Base-by-base conservation (phyloP, 805 yeast genomes). In the Candida stauntonica region DNA sequence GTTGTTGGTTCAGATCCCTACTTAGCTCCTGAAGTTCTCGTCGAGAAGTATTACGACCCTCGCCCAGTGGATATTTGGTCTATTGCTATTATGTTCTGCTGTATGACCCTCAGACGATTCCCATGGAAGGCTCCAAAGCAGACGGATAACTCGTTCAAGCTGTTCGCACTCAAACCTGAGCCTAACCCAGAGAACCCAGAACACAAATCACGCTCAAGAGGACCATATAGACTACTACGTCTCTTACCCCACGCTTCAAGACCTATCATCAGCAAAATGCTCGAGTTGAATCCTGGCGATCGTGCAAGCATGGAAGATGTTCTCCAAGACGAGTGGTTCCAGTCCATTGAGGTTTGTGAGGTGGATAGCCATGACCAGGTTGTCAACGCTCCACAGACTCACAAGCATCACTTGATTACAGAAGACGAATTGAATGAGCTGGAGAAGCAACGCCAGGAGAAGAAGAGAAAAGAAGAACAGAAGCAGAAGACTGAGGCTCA, bases 1-100 rank as follows among this genome's bases (percentile, higher is more conserved):
- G 75, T 91, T 17, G 95, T 91, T 11, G 99, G 99, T 13, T 84
- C 95, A 2, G 99, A 91, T 61, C 98, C 99, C 3, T 91, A 91
- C 56, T 65, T 91, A 45, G 93, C 97, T 0, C 98, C 98, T 0
- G 99, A 91, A 60, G 89, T 91, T 30, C 70, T 91, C 39, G 56
- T 64, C 16, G 63, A 64, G 37, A 45, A 61, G 6, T 51, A 58
- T 31, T 91, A 91, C 60, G 96, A 91, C 59, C 93, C 97, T 15
- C 75, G 93, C 36, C 79, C 82, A 5, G 86, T 81, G 3, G 99
- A 91, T 58, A 76, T 89, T 17, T 91, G 99, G 99, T 86, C 96
- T 1, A 67, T 86, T 37, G 98, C 95, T 0, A 86, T 91, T 20
- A 86, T 93, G 37, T 91, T 74, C 57, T 87, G 95, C 59, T 89